Evolutionary conservation across 768 basidiomycete genomes (phyloP), one percentile per base, ranked within the genome.

Genomic region (Mrakia gelida): DNA sequence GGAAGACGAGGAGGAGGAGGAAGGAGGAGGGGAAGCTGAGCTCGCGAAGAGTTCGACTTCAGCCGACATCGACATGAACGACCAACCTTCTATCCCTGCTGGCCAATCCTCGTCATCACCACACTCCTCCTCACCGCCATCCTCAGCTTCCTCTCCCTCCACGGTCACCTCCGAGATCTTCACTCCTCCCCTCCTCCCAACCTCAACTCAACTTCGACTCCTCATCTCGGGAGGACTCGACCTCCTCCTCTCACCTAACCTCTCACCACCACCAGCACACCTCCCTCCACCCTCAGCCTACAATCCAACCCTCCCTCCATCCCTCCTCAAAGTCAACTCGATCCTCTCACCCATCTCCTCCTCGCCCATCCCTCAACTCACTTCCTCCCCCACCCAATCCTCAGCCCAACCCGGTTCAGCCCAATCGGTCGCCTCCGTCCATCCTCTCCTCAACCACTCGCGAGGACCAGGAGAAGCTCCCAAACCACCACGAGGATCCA

Each of bases 301-400:
- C 73, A 73, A 59, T n/a, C 73, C 73, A 34, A 56, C 54, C 32
- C 54, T 73, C 21, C 73, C 52, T 4, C 18, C 32, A 18, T 62
- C 56, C 23, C 73, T 73, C 28, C 28, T 30, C 28, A 56, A 34
- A 38, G 32, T 59, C 26, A 73, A 73, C 73, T 30, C 54, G 18
- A 56, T 73, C 73, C 61, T 62, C 10, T 32, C 73, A 11, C 54
- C 73, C 73, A 34, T 73, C 52, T 62, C 61, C 5, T 73, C 73
- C 30, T 56, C 73, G 13, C 38, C 73, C 49, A 73, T 54, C 71
- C 61, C 73, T 26, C 61, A 56, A 61, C 54, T 73, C 61, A 18
- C n/a, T 38, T 28, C 28, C 54, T 54, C 72, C 4, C n/a, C 32
- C 2, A 26, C 21, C 59, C 28, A 26, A 59, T 8, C 59, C 2